phyloP scores from a whole-genome alignment of 352 stramenopile species.

The Thraustochytrium striatum region DNA sequence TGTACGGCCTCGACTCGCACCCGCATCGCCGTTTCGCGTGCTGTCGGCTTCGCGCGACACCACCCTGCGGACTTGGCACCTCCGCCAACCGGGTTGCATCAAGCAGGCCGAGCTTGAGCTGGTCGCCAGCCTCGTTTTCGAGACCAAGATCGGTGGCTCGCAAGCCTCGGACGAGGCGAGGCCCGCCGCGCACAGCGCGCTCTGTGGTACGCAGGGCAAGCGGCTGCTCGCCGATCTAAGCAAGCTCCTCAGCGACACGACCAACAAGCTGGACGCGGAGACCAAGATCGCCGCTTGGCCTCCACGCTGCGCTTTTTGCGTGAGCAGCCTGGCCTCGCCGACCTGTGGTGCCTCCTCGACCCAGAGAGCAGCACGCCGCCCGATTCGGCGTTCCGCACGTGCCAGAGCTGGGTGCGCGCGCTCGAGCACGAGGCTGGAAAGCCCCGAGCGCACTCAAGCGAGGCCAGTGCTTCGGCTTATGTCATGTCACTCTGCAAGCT shows the following conservation, averaged over 20 bases:
- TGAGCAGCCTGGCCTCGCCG: not conserved
- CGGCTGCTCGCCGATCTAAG: not conserved
- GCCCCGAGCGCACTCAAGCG: no score
- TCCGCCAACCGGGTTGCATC: not conserved
- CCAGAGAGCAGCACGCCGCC: not conserved
- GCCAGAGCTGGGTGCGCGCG: no score
- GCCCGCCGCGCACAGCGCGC: not conserved
- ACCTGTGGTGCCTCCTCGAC: not conserved
- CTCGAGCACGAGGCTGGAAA: no score
- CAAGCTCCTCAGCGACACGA: not conserved
- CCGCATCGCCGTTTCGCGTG: constrained; percentile 42
- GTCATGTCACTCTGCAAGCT: not conserved
- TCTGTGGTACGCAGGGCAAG: not conserved
- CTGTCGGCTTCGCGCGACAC: constrained; percentile 53
- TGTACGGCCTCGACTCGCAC: constrained; percentile 52
- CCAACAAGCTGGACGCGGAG: constrained; percentile 2
- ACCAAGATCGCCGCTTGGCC: constrained; percentile 2
- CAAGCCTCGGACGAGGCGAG: not conserved
- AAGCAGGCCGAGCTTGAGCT: constrained; percentile 13
- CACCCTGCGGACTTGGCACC: constrained; percentile 51
- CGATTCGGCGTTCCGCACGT: no score
- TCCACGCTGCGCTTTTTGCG: not conserved
- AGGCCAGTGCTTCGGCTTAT: no score
- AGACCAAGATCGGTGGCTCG: no score
- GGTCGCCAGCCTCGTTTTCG: not conserved